phyloP scores from a whole-genome alignment of 2,329 filamentous ascomycete genomes.

The Metarhizium rileyi region DNA sequence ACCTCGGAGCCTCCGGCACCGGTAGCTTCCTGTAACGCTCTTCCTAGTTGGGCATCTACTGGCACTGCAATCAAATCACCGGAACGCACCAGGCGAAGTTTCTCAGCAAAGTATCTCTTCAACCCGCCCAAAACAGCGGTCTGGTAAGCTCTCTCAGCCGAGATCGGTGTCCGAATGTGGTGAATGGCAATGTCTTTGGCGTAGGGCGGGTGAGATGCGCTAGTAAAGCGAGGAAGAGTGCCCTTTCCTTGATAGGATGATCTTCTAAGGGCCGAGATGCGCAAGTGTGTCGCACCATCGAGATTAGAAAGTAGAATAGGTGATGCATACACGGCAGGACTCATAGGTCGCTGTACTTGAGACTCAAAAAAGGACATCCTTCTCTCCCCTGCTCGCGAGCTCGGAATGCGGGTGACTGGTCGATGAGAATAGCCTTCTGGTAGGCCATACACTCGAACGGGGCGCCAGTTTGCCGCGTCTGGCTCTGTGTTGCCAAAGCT shows the following conservation, averaged over 20 bases:
- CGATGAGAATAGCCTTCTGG: constrained; percentile 63
- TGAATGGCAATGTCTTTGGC: constrained; percentile 74
- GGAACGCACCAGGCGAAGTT: constrained; percentile 70
- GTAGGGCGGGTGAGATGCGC: constrained; percentile 46
- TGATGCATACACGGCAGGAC: constrained; percentile 63
- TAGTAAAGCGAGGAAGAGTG: constrained; percentile 45
- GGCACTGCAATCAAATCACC: constrained; percentile 85
- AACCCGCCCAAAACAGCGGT: constrained; percentile 77
- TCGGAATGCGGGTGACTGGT: constrained; percentile 50
- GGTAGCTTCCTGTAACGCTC: constrained; percentile 66
- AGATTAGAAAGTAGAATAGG: constrained; percentile 83
- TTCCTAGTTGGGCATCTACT: constrained; percentile 76
- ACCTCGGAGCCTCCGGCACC: constrained; percentile 52
- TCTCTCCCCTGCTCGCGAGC: constrained; percentile 41
- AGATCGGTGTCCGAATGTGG: constrained; percentile 81
- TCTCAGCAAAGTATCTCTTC: constrained; percentile 80
- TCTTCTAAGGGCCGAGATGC: constrained; percentile 60
- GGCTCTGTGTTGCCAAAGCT: constrained; percentile 46
- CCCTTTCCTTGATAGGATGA: constrained; percentile 38
- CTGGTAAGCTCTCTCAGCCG: constrained; percentile 76
- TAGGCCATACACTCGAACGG: constrained; percentile 80
- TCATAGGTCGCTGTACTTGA: constrained; percentile 51
- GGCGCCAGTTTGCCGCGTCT: constrained; percentile 61
- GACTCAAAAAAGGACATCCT: constrained; percentile 56
- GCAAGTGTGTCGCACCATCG: constrained; percentile 66